A percentile compares a stretch with the other conserved stretches of the same genome.
Conservation (phyloP, 106 monocot species). For the Triglochin maritima region DNA sequence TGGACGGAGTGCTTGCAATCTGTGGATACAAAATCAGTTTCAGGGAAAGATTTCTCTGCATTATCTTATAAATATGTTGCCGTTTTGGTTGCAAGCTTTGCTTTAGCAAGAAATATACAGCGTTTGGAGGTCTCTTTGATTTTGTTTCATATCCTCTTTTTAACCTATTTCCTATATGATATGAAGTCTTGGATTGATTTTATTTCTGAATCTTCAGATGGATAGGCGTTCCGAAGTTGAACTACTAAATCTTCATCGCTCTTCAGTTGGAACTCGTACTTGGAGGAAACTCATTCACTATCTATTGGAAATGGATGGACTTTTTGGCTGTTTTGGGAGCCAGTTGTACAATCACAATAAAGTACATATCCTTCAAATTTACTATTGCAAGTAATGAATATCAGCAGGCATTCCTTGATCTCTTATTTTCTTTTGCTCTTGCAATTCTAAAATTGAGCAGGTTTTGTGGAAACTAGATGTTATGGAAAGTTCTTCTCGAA, state of each 20-base stretch:
- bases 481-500: constrained; percentile 72
- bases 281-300: constrained; percentile 85
- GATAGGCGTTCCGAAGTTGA: constrained; percentile 66
- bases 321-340: constrained; percentile 65
- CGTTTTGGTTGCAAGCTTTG: constrained; percentile 77
- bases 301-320: constrained; percentile 57
- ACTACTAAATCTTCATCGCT: constrained; percentile 37
- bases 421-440: constrained; percentile 6
- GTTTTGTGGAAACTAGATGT: constrained; percentile 78
- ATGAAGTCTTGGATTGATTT: constrained; percentile 2
- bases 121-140: constrained; percentile 53
- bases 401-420: not conserved
- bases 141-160: constrained; percentile 1
- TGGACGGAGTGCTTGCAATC: constrained; percentile 84
- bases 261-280: constrained; percentile 40
- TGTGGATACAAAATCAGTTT: constrained; percentile 48
- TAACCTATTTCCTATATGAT: not conserved
- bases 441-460: constrained; percentile 23
- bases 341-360: constrained; percentile 39
- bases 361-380: constrained; percentile 28
- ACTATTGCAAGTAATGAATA: not conserved
- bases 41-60: constrained; percentile 71
- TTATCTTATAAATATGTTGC: constrained; percentile 79
- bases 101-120: constrained; percentile 83
- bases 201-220: constrained; percentile 41